Evolutionary conservation across 2,329 filamentous ascomycete species (phyloP).

Genomic region (Diplodia mutila): DNA sequence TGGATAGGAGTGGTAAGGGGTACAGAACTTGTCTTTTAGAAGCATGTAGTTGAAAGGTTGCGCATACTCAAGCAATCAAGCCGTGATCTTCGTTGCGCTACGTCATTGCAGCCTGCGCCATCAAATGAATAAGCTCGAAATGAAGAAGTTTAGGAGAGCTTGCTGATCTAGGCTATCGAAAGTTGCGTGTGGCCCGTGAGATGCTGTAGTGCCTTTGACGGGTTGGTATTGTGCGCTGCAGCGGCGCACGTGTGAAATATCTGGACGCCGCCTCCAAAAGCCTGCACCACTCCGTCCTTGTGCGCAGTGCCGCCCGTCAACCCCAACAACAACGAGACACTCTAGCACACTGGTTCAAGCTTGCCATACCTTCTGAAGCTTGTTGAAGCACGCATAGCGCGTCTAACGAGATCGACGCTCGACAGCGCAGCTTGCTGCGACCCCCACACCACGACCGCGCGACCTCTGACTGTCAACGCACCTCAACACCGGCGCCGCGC

Average conservation of each 20-base stretch:
- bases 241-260: not conserved
- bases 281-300: not conserved
- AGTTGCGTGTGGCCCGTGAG: not conserved
- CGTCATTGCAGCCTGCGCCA: not conserved
- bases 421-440: not conserved
- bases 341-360: not conserved
- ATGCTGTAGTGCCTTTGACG: not conserved
- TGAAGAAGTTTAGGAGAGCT: not conserved
- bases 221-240: not conserved
- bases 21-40: not conserved
- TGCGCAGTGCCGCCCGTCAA: not conserved
- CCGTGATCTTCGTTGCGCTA: not conserved
- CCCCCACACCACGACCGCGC: not conserved
- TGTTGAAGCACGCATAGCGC: not conserved
- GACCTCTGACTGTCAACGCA: too few relatives aligned
- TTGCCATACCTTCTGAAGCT: not conserved
- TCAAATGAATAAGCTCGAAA: not conserved
- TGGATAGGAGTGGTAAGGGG: not conserved
- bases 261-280: not conserved
- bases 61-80: not conserved
- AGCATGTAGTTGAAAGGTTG: not conserved
- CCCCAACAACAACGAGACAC: not conserved
- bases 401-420: not conserved
- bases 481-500: not conserved
- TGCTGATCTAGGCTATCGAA: not conserved